phyloP scores from a whole-genome alignment of 805 yeast genomes.

The Candida patagonica region DNA sequence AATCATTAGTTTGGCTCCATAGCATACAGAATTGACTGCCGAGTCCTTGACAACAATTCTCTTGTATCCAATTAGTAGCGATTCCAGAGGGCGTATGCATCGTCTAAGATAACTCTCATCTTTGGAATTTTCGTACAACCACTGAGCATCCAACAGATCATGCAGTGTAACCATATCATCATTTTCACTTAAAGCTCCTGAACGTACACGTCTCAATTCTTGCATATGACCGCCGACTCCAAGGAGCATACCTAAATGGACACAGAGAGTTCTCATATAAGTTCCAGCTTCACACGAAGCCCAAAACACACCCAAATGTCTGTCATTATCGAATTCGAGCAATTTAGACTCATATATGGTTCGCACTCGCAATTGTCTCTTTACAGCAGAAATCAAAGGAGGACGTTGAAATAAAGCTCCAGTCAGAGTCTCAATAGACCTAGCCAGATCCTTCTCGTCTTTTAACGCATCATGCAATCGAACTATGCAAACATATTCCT shows the following conservation, averaged over 20 bases:
- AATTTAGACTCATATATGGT: conserved; percentile 94
- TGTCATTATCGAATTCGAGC: conserved; percentile 92
- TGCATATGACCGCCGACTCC: conserved; percentile 99
- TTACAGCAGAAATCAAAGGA: conserved; percentile 96
- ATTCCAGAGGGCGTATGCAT: conserved; percentile 90
- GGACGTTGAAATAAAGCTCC: conserved; percentile 99
- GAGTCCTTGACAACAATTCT: conserved; percentile 92
- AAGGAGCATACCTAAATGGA: conserved; percentile 93
- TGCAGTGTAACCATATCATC: conserved; percentile 93
- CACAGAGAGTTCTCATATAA: conserved; percentile 98
- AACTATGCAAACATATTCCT: conserved; percentile 96
- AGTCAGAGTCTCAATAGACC: conserved; percentile 85
- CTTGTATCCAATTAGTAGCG: conserved; percentile 88
- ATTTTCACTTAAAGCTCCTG: conserved; percentile 87
- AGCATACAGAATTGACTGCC: conserved; percentile 96
- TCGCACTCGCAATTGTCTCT: conserved; percentile 96
- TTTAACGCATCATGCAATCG: conserved; percentile 89
- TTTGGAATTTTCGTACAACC: conserved; percentile 93
- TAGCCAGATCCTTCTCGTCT: conserved; percentile 81
- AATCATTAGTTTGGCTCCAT: conserved; percentile 98
- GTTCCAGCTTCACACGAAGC: conserved; percentile 99
- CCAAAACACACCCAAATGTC: conserved; percentile 98
- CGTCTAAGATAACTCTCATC: conserved; percentile 94
- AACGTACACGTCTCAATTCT: conserved; percentile 97
- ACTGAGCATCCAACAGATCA: conserved; percentile 97